Base-by-base conservation (phyloP, 179 eudicot species). In the Corrigiola litoralis region DNA sequence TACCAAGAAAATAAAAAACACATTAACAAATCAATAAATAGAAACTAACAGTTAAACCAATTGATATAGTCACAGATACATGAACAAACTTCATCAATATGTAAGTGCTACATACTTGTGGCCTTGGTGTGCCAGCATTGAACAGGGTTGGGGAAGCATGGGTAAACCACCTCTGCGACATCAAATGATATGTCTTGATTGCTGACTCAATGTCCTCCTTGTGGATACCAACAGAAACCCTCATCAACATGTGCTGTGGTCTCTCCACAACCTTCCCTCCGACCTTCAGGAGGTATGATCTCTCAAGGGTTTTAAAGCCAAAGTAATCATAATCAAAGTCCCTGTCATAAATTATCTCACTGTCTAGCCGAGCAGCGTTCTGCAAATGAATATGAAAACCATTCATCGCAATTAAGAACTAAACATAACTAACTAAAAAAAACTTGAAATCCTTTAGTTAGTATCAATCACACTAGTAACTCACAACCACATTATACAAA, bases 301-400 rank as follows among this genome's bases (percentile, higher is more conserved):
- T 91, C 84, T 95, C 99, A 40, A 95, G 87, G 71, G 99, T 95
- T 77, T 95, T 95, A 54, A 94, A 94, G 25, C 97, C 99, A 78
- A 91, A 91, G 77, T 88, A 95, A 71, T 95, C 99, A 82, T 88
- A 95, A 66, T 95, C 99, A 82, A 95, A 95, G 82, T 95, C 99
- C 23, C 99, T 77, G 69, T 95, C 99, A 73, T 95, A 91, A 12
- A 91, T 88, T 67, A 95, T 95, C 80, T 91, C 99, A 78, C 97
- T 95, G 76, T 95, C 99, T 76, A 95, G 57, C 64, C 81, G 81
- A 61, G 90, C 80, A 78, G 97, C 94, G 87, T 91, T 88, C 99
- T 91, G 89, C 32, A 66, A 67, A 45, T 56, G 51, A 28, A 31
- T 49, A 59, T 31, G 12, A 33, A 6, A 32, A 29, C 2, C 17